These are phyloP conservation scores for Dendrobium catenatum DNA, from an alignment of 106 monocot genomes.

Conservation along the genomic window DNA sequence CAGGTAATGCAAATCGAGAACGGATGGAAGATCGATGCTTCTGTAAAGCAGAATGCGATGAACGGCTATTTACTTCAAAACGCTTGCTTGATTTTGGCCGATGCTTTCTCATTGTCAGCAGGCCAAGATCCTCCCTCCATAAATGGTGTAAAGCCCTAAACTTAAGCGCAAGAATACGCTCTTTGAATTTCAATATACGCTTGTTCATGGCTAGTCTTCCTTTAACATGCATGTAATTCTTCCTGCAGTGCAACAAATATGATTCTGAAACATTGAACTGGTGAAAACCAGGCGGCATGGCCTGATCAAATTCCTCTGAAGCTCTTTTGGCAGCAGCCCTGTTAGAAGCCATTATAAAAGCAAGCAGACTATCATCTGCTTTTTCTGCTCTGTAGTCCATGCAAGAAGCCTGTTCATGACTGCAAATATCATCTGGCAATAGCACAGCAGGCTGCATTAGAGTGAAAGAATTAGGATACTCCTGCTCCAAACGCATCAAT, in stretches of 20 bases:
- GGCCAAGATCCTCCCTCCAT: conserved; percentile 77
- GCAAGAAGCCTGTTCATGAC: background rate
- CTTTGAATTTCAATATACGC: conserved; percentile 46
- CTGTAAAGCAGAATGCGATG: conserved; percentile 34
- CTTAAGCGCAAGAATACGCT: conserved; percentile 51
- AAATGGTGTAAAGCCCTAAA: conserved; percentile 54
- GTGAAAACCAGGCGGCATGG: conserved; percentile 5
- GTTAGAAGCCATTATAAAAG: conserved; percentile 36
- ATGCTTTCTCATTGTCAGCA: conserved; percentile 44
- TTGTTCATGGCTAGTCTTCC: conserved; percentile 38
- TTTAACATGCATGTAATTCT: conserved; percentile 28
- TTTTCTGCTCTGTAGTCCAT: conserved; percentile 1
- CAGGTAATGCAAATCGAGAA: conserved; percentile 32
- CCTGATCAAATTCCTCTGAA: conserved; percentile 25
- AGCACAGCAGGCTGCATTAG: background rate
- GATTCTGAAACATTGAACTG: conserved; percentile 26
- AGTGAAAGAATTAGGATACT: background rate
- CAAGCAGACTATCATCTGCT: conserved; percentile 16
- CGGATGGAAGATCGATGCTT: conserved; percentile 39
- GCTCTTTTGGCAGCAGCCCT: conserved; percentile 30
- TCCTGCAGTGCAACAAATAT: conserved; percentile 8
- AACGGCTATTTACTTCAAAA: conserved; percentile 28
- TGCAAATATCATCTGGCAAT: background rate
- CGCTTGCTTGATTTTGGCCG: conserved; percentile 63
- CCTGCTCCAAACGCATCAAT: background rate